Conservation (phyloP, 2,329 filamentous ascomycete species). For the Diaporthe australafricana region DNA sequence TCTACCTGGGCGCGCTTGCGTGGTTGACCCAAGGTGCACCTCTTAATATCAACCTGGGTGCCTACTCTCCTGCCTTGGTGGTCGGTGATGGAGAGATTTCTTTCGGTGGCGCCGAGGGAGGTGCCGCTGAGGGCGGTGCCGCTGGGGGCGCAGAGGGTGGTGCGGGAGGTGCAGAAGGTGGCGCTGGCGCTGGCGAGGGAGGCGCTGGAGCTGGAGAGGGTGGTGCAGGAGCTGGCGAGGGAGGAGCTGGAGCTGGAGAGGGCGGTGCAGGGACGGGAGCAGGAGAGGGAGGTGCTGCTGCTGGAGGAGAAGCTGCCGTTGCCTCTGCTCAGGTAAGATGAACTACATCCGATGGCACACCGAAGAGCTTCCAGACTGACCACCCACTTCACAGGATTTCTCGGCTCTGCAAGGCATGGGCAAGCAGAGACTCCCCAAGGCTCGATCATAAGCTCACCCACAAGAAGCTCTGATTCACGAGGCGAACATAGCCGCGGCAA, state of each 20-base stretch:
- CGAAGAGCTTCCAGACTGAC: neutral
- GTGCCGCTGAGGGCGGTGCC: slow-evolving; percentile 38
- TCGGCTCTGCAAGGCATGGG: slow-evolving; percentile 25
- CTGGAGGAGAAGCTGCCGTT: neutral
- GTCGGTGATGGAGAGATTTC: slow-evolving; percentile 65
- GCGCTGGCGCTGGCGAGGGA: neutral
- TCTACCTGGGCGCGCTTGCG: slow-evolving; percentile 30
- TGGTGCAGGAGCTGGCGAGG: neutral
- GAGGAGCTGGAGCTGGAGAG: neutral
- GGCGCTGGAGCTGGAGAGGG: neutral
- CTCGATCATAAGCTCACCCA: slow-evolving; percentile 4
- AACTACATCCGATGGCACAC: too few species aligned
- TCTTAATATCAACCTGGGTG: slow-evolving; percentile 64
- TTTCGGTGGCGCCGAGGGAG: slow-evolving; percentile 53
- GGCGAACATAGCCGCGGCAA: neutral
- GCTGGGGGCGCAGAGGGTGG: neutral
- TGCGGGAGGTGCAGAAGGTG: neutral
- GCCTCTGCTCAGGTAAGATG: slow-evolving; percentile 15
- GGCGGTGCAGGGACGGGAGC: neutral
- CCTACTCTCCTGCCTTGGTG: slow-evolving; percentile 62
- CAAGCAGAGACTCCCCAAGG: slow-evolving; percentile 16
- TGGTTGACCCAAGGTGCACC: slow-evolving; percentile 51
- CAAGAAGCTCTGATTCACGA: neutral
- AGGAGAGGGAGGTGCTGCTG: neutral
- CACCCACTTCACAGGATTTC: neutral